phyloP scores from a whole-genome alignment of 2,329 filamentous ascomycete species.

The Triangularia verruculosa region DNA sequence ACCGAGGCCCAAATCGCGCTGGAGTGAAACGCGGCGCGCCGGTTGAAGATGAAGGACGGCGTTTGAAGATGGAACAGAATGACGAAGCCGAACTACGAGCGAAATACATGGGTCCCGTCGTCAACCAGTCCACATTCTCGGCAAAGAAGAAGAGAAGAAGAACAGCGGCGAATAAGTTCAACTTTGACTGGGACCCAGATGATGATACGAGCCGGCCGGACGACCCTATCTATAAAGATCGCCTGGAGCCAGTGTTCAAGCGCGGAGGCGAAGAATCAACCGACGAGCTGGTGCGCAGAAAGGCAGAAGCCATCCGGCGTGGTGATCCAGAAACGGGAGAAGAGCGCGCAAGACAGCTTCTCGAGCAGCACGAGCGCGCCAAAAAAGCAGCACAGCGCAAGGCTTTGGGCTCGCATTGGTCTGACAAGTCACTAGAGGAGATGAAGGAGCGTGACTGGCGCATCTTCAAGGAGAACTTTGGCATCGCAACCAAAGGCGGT shows the following conservation, averaged over 20 bases:
- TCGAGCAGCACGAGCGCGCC: constrained; percentile 79
- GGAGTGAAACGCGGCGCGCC: constrained; percentile 44
- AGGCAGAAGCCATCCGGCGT: constrained; percentile 68
- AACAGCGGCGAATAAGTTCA: constrained; percentile 95
- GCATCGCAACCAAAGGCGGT: constrained; percentile 91
- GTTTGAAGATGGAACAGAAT: constrained; percentile 50
- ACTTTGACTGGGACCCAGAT: constrained; percentile 94
- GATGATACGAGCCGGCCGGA: constrained; percentile 87
- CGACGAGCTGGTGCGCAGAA: constrained; percentile 53
- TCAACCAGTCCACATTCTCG: constrained; percentile 79
- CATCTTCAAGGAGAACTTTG: constrained; percentile 99
- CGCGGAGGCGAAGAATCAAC: constrained; percentile 52
- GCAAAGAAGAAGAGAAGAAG: constrained; percentile 93
- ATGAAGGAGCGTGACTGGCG: constrained; percentile 99
- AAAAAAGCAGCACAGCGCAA: constrained; percentile 71
- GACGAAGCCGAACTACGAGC: constrained; percentile 73
- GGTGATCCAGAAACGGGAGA: constrained; percentile 73
- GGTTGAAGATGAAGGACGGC: constrained; percentile 37
- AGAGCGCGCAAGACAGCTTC: constrained; percentile 71
- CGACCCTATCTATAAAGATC: constrained; percentile 74
- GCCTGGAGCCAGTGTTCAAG: constrained; percentile 61
- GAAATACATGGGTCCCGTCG: constrained; percentile 87
- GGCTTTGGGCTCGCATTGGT: constrained; percentile 89
- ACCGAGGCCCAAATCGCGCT: constrained; percentile 35
- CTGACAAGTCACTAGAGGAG: constrained; percentile 83